These are phyloP conservation scores for Melaleuca alternifolia DNA, from an alignment of 345 rosid genomes.

Conservation along the genomic window DNA sequence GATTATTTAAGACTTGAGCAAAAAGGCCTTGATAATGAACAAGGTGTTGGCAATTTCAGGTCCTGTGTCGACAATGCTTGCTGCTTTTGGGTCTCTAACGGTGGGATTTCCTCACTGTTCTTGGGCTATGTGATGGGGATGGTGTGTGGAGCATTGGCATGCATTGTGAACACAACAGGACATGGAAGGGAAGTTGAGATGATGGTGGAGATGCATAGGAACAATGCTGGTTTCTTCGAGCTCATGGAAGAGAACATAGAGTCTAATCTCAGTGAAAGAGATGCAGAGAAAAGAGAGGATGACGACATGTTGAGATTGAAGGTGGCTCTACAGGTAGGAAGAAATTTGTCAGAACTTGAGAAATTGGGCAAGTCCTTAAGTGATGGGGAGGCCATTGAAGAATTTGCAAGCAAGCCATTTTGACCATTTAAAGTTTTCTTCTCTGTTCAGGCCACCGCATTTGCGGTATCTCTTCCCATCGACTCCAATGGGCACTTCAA, in stretches of 20 bases:
- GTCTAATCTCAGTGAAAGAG: constrained; percentile 18
- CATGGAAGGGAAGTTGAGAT: constrained; percentile 45
- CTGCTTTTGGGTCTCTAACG: constrained; percentile 26
- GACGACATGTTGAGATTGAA: constrained; percentile 24
- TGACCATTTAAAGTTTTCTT: background rate
- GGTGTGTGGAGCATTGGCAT: constrained; percentile 25
- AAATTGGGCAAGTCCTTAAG: constrained; percentile 9
- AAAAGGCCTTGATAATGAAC: constrained; percentile 22
- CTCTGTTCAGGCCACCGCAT: background rate
- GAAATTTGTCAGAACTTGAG: constrained; percentile 34
- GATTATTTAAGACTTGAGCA: constrained; percentile 32
- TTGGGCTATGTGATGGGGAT: constrained; percentile 21
- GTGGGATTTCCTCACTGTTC: constrained; percentile 2
- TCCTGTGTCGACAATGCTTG: constrained; percentile 32
- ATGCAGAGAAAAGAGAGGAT: constrained; percentile 27
- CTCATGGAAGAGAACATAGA: constrained; percentile 32
- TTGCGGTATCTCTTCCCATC: background rate
- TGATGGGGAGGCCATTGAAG: constrained; percentile 6
- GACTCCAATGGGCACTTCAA: too few relatives aligned
- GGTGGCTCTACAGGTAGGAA: constrained; percentile 35
- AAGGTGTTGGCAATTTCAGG: constrained; percentile 33
- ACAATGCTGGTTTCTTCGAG: constrained; percentile 37
- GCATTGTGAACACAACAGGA: constrained; percentile 26
- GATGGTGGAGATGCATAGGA: constrained; percentile 47
- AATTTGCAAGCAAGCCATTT: constrained; percentile 47